Base-by-base conservation (phyloP, 75 land plant species). In the Larix kaempferi region DNA sequence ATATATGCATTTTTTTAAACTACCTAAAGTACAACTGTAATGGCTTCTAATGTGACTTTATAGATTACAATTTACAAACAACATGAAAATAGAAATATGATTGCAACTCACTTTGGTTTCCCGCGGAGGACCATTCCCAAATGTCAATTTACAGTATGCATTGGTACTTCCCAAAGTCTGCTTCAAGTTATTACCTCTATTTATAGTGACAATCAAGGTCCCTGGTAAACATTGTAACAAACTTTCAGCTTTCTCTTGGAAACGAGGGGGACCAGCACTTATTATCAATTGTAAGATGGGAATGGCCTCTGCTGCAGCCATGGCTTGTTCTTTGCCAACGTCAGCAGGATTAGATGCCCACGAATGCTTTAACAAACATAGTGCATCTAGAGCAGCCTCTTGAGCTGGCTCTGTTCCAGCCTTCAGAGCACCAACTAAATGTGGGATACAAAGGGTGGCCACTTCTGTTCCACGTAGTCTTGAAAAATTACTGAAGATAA, bases 261-360 rank as follows among this genome's bases (percentile, higher is more conserved):
- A 79, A 25, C 82, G 52, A 35, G 67, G 41, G 33, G 76, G 29
- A 26, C 82, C 83, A 39, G 74, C n/a, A 55, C 37, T 82, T 29
- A 82, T 73, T 21, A 82, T 52, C 52, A 82, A 5, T 74, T 82
- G 83, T 7, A 82, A 35, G 21, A 71, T 74, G 16, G 83, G 82
- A 54, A 82, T 82, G 25, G 82, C 83, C 23, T 69, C 75, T 71
- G 83, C 80, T 82, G 80, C 73, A 52, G 83, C 83, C 54, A n/a
- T 56, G 25, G 75, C 75, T 54, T 82, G 83, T 54, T 75, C 83
- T 82, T 71, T 56, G 26, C 58, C 61, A 26, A 78, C 82, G 56
- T 82, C 83, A 39, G 15, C 66, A 29, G 83, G 35, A 67, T 82
- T 69, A 33, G 73, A 41, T 27, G 75, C 25, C 83, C 83, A 82